These are phyloP conservation scores for Solanum aculeatissimum DNA, from an alignment of 305 asterid species.

Conservation along the genomic window DNA sequence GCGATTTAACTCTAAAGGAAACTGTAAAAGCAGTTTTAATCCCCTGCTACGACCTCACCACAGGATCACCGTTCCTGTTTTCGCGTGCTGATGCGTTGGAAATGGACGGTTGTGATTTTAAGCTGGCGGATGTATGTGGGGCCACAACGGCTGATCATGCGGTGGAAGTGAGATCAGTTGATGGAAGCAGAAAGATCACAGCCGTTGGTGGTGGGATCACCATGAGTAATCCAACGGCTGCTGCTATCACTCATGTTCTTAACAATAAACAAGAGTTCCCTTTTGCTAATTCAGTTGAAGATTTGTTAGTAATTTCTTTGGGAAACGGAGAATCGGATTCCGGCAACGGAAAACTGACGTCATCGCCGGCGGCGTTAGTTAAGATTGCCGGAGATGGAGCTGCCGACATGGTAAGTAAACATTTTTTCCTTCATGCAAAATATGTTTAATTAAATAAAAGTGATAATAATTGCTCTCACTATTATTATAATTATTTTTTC, in stretches of 20 bases:
- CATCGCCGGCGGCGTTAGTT: constrained; percentile 8
- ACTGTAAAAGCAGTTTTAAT: constrained; percentile 55
- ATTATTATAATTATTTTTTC: too few relatives aligned
- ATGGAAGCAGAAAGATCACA: constrained; percentile 38
- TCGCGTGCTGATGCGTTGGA: constrained; percentile 82
- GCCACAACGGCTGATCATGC: constrained; percentile 37
- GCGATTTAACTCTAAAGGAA: constrained; percentile 41
- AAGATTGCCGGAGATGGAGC: constrained; percentile 45
- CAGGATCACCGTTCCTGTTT: constrained; percentile 52
- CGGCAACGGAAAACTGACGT: not conserved
- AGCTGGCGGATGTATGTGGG: constrained; percentile 36
- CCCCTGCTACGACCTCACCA: constrained; percentile 67
- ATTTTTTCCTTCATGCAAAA: not conserved
- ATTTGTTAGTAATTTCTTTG: constrained; percentile 53
- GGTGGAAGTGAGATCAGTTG: constrained; percentile 35
- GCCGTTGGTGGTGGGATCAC: constrained; percentile 60
- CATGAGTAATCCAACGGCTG: constrained; percentile 70
- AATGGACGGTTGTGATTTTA: constrained; percentile 65
- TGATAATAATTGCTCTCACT: not conserved
- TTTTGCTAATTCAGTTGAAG: constrained; percentile 42
- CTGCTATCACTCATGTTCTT: constrained; percentile 79
- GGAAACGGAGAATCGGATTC: constrained; percentile 33
- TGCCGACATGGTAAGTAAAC: constrained; percentile 38
- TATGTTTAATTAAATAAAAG: not conserved
- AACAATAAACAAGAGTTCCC: constrained; percentile 81